phyloP scores from a whole-genome alignment of 2,329 filamentous ascomycete species.

The Stemphylium vesicarium region DNA sequence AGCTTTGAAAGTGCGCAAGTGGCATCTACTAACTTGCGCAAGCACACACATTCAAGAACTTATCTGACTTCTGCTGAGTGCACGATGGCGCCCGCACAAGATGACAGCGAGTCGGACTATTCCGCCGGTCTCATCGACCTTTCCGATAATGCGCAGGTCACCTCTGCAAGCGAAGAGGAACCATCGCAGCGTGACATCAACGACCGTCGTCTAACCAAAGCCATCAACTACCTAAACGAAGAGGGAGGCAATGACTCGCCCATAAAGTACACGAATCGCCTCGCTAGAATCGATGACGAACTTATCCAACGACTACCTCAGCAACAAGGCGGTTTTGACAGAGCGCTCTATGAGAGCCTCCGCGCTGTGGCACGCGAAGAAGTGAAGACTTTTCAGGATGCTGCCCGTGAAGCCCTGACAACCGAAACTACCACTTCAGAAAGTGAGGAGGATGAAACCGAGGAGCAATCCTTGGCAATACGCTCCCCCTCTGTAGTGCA shows the following conservation, averaged over 20 bases:
- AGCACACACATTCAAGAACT: neutral
- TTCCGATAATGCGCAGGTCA: conserved; percentile 11
- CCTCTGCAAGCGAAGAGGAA: conserved; percentile 7
- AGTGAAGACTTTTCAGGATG: conserved; percentile 21
- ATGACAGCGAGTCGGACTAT: neutral
- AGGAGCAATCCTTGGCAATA: neutral
- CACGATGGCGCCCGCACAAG: conserved; percentile 11
- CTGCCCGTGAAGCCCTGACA: conserved; percentile 5
- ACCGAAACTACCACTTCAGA: neutral
- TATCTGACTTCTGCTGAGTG: neutral
- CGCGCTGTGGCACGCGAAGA: conserved; percentile 28
- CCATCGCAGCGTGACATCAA: conserved; percentile 18
- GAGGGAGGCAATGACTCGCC: conserved; percentile 31
- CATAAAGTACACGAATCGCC: conserved; percentile 24
- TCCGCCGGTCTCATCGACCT: conserved; percentile 10
- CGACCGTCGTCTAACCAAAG: conserved; percentile 33
- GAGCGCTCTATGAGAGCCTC: conserved; percentile 26
- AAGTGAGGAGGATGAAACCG: neutral
- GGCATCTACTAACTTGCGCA: conserved; percentile 2
- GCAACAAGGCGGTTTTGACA: conserved; percentile 25
- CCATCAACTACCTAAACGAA: conserved; percentile 34
- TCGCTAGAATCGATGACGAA: conserved; percentile 33
- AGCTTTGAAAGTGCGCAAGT: conserved; percentile 1
- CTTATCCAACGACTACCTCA: conserved; percentile 29
- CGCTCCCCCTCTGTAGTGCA: neutral